Conservation (phyloP, 2,329 filamentous ascomycete genomes). For the Alternaria conjuncta region DNA sequence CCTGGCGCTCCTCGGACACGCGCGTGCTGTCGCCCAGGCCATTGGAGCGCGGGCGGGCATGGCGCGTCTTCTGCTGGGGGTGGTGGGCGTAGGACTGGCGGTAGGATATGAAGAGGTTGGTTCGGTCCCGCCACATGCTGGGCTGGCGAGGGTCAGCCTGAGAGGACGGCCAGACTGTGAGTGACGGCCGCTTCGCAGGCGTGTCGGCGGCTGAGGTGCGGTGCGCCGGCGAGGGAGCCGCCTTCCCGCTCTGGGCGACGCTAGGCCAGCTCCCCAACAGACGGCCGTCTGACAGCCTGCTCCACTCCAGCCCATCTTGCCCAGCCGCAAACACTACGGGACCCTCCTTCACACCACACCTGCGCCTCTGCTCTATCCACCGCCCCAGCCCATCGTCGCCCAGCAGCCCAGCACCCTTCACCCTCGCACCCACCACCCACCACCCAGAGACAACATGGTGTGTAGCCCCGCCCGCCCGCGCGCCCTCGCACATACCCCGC, state of each 20-base stretch:
- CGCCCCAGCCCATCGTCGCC: neutral
- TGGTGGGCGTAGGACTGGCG: conserved; percentile 98
- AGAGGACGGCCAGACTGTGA: neutral
- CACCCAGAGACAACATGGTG: conserved; percentile 44
- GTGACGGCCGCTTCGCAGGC: conserved; percentile 1
- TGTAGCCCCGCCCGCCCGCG: conserved; percentile 38
- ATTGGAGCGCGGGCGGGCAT: conserved; percentile 60
- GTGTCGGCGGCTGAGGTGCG: conserved; percentile 5
- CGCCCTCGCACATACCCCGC: conserved; percentile 43
- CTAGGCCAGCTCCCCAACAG: conserved; percentile 25
- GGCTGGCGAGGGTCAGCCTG: conserved; percentile 30
- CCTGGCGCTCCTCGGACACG: conserved; percentile 71
- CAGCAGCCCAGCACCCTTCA: neutral
- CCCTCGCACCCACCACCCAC: conserved; percentile 3
- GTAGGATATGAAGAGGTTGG: conserved; percentile 99
- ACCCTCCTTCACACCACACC: conserved; percentile 27
- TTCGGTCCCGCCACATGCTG: conserved; percentile 97
- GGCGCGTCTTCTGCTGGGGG: conserved; percentile 81
- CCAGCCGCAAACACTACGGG: conserved; percentile 38
- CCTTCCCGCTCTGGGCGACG: conserved; percentile 17
- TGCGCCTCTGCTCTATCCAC: conserved; percentile 18
- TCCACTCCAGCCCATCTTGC: conserved; percentile 29
- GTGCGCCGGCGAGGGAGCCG: conserved; percentile 6
- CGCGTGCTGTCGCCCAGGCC: conserved; percentile 55
- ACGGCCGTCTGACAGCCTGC: conserved; percentile 29